Evolutionary conservation across 192 early-diverging fungal genomes (phyloP).

Genomic region (Podila epigama): DNA sequence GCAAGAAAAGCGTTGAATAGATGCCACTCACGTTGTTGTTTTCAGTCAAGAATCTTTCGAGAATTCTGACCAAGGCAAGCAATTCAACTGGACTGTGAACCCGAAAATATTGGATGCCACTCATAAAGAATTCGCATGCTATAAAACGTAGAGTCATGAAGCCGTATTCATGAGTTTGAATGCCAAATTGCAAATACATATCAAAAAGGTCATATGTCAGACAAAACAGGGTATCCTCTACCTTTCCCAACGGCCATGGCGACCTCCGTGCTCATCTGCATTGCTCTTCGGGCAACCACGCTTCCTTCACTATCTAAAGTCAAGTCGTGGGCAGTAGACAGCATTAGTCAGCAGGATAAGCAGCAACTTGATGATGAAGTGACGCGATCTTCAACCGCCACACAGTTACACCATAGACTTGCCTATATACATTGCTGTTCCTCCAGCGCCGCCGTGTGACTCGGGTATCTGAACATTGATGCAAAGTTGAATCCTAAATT

Average conservation of each 20-base stretch:
- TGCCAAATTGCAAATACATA: too few relatives aligned
- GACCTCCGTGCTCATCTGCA: slow-evolving; percentile 5
- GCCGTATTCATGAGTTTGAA: too few relatives aligned
- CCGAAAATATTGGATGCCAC: slow-evolving; percentile 44
- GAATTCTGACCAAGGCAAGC: slow-evolving; percentile 34
- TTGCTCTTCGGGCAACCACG: slow-evolving; percentile 30
- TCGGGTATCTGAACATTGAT: slow-evolving; percentile 34
- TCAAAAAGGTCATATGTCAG: too few relatives aligned
- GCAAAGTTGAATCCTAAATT: slow-evolving; percentile 38
- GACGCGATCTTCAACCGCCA: too few relatives aligned
- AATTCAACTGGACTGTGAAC: slow-evolving; percentile 43
- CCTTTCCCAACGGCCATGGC: neutral
- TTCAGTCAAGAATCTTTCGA: slow-evolving; percentile 7
- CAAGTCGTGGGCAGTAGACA: too few relatives aligned
- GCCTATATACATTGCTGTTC: slow-evolving; percentile 41
- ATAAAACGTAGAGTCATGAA: neutral
- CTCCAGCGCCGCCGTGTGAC: slow-evolving; percentile 6
- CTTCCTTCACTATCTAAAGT: slow-evolving; percentile 43
- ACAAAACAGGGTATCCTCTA: too few relatives aligned
- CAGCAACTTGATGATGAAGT: too few relatives aligned
- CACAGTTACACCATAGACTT: neutral
- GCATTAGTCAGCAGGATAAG: neutral
- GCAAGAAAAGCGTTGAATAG: neutral
- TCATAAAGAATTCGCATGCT: slow-evolving; percentile 6
- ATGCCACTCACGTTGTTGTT: slow-evolving; percentile 13